phyloP scores from a whole-genome alignment of 108 stramenopile genomes.

The Cyclotella sp. region DNA sequence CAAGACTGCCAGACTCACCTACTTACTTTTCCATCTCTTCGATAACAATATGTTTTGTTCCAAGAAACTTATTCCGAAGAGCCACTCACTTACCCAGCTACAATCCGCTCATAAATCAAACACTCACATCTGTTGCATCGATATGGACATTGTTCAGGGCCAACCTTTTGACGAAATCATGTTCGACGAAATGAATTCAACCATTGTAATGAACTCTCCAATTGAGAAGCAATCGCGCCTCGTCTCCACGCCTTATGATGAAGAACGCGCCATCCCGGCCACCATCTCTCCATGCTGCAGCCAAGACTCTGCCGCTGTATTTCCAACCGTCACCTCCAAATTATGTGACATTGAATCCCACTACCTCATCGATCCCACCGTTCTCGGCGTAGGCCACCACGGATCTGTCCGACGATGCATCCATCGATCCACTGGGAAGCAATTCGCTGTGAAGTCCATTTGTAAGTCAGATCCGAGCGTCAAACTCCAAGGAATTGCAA shows the following conservation, averaged over 20 bases:
- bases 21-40: no score
- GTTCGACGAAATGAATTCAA: conserved; percentile 6
- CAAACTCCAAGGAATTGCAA: conserved; percentile 27
- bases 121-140: background rate
- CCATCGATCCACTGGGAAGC: conserved; percentile 36
- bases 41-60: no score
- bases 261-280: background rate
- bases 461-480: conserved; percentile 24
- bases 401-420: conserved; percentile 44
- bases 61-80: no score
- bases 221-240: background rate
- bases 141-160: conserved; percentile 5
- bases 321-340: conserved; percentile 14
- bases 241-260: conserved; percentile 6
- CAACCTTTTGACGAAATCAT: conserved; percentile 23
- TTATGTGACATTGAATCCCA: conserved; percentile 36
- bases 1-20: no score
- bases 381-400: conserved; percentile 44
- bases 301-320: background rate
- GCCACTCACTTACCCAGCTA: no score
- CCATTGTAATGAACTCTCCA: background rate
- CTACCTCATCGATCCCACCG: conserved; percentile 46
- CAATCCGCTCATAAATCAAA: conserved; percentile 12
- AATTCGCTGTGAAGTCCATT: conserved; percentile 47
- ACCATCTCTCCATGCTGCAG: conserved; percentile 18